phyloP scores from a whole-genome alignment of 108 stramenopile genomes.

The Aurantiochytrium sp. region DNA sequence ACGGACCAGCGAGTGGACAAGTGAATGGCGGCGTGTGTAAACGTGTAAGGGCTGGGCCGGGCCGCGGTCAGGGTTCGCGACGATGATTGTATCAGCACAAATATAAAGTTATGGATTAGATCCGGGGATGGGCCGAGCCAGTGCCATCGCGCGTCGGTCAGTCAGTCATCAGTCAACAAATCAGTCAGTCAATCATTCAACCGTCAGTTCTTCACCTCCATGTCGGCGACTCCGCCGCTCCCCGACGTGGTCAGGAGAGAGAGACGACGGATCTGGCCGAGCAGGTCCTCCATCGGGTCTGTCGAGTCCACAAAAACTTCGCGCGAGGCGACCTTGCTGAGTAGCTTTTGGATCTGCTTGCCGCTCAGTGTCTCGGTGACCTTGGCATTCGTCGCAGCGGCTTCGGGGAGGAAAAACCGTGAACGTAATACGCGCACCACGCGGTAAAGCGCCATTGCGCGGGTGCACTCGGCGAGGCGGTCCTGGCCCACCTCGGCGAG shows the following conservation, averaged over 20 bases:
- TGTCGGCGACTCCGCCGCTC: too few species aligned
- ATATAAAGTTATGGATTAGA: too few species aligned
- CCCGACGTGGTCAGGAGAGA: background rate
- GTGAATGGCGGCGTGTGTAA: too few species aligned
- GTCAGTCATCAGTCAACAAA: too few species aligned
- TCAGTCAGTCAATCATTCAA: too few species aligned
- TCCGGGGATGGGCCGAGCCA: too few species aligned
- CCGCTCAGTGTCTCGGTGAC: background rate
- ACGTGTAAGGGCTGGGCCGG: too few species aligned
- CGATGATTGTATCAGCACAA: too few species aligned
- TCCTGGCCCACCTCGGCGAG: background rate
- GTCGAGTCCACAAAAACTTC: background rate
- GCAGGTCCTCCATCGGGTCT: background rate
- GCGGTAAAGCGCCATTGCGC: background rate
- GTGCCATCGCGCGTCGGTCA: too few species aligned
- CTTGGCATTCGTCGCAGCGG: background rate
- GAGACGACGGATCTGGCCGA: background rate
- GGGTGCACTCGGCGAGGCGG: background rate
- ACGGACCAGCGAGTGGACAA: too few species aligned
- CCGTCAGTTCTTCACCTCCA: too few species aligned
- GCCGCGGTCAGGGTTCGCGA: too few species aligned
- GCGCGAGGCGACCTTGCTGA: background rate
- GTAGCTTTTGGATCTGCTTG: background rate
- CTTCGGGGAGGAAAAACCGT: background rate
- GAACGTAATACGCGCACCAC: background rate